Percentiles rank a stretch among this genome's conserved stretches.
Conservation (phyloP, 805 yeast species). For the Zygotorulaspora florentina region DNA sequence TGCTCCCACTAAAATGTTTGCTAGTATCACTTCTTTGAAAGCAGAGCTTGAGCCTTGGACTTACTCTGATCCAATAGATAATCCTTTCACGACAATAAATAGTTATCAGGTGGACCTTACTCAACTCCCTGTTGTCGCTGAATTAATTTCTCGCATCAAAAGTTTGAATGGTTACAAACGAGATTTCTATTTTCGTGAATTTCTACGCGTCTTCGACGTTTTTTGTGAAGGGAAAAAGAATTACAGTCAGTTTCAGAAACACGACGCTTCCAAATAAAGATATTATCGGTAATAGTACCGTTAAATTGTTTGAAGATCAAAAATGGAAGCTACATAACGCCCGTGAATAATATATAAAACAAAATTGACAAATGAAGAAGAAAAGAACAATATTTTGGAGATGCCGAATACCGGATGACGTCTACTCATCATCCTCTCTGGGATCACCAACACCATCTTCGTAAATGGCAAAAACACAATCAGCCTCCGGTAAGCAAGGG, state of each 20-base stretch:
- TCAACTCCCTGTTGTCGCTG: no score
- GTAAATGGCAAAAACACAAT: conserved; percentile 90
- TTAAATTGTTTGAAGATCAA: background rate
- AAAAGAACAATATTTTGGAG: background rate
- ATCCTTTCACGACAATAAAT: no score
- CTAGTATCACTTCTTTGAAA: no score
- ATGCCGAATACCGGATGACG: background rate
- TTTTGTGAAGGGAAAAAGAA: conserved; percentile 1
- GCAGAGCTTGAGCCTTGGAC: no score
- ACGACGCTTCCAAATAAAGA: conserved; percentile 2
- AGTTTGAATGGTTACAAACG: background rate
- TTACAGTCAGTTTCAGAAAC: background rate
- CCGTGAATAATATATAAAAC: background rate
- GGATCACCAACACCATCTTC: conserved; percentile 98
- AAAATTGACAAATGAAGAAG: background rate
- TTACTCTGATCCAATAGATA: no score
- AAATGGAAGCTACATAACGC: background rate
- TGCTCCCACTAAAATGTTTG: background rate
- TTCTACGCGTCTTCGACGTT: conserved; percentile 1
- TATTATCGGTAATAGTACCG: background rate
- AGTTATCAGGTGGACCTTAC: no score
- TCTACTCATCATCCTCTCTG: conserved; percentile 60
- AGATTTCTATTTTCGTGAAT: background rate
- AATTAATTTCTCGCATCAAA: background rate
- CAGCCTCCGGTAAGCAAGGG: conserved; percentile 94